Percentiles rank a stretch among this genome's conserved stretches.
These are phyloP conservation scores for Strobilomyces dryophilus DNA, from an alignment of 768 basidiomycete genomes.

Conservation along the genomic window DNA sequence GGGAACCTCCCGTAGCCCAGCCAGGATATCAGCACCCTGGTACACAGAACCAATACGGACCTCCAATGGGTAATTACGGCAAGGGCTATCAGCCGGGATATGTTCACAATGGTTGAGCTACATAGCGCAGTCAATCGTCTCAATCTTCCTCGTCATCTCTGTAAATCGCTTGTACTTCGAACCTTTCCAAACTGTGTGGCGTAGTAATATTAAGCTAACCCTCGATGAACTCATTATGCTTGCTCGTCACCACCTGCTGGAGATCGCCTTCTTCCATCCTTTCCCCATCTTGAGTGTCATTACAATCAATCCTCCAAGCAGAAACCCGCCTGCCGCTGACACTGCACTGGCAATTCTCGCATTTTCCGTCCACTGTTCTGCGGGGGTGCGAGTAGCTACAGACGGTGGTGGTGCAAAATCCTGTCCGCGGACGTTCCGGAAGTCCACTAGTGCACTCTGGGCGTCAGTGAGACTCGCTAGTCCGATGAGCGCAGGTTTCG, in stretches of 20 bases:
- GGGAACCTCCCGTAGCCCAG: constrained; percentile 34
- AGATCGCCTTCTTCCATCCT: constrained; percentile 3
- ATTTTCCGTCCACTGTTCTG: constrained; percentile 14
- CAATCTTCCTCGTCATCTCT: neutral
- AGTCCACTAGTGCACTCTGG: constrained; percentile 32
- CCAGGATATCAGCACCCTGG: constrained; percentile 38
- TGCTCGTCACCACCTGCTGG: constrained; percentile 2
- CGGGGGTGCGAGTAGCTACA: neutral
- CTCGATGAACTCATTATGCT: neutral
- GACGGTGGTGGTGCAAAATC: constrained; percentile 32
- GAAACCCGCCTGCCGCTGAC: constrained; percentile 34
- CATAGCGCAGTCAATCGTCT: neutral
- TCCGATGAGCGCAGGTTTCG: constrained; percentile 41
- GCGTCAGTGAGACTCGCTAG: constrained; percentile 43
- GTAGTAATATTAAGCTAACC: neutral
- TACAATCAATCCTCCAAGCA: constrained; percentile 31
- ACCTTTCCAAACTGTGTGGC: neutral
- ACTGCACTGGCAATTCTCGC: constrained; percentile 19
- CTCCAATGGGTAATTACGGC: neutral
- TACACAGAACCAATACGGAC: constrained; percentile 10
- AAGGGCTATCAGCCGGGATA: constrained; percentile 31
- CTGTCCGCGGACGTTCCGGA: constrained; percentile 39
- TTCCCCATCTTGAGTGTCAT: constrained; percentile 10
- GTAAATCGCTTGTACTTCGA: constrained; percentile 1
- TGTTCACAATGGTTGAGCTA: constrained; percentile 12